These are phyloP conservation scores for Rhodosorus marinus DNA, from an alignment of 23 red algal genomes.

Conservation along the genomic window DNA sequence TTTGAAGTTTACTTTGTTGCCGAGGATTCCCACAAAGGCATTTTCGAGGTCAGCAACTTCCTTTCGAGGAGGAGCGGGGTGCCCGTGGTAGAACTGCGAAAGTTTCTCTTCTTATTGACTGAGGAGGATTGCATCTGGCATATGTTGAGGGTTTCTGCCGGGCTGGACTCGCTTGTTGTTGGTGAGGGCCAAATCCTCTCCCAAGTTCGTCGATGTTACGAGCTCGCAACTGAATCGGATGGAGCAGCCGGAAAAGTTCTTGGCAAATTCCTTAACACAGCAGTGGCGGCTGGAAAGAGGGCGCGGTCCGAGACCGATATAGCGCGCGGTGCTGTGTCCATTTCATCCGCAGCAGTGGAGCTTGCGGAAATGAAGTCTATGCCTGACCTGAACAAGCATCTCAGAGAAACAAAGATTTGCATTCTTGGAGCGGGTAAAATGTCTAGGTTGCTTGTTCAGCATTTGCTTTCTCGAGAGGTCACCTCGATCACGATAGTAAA, in stretches of 20 bases:
- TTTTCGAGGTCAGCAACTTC: slow-evolving; percentile 44
- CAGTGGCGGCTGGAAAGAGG: slow-evolving; percentile 90
- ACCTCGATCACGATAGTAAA: slow-evolving; percentile 66
- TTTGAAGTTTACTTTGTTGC: slow-evolving; percentile 87
- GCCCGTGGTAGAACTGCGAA: slow-evolving; percentile 29
- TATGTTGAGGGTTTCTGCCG: slow-evolving; percentile 62
- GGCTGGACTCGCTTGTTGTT: slow-evolving; percentile 84
- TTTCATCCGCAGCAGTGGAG: slow-evolving; percentile 87
- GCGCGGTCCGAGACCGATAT: slow-evolving; percentile 91
- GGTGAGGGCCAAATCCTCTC: slow-evolving; percentile 96
- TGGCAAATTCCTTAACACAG: slow-evolving; percentile 40
- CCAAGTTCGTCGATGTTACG: slow-evolving; percentile 86
- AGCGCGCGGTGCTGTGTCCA: slow-evolving; percentile 82
- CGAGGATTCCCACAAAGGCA: slow-evolving; percentile 41
- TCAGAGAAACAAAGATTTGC: slow-evolving; percentile 25
- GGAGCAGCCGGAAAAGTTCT: slow-evolving; percentile 84
- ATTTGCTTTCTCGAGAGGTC: slow-evolving; percentile 41
- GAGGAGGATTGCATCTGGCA: slow-evolving; percentile 82
- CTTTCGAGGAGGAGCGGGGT: slow-evolving; percentile 40
- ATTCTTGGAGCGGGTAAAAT: slow-evolving; percentile 92
- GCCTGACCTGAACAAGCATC: slow-evolving; percentile 17
- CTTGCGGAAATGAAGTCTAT: slow-evolving; percentile 35
- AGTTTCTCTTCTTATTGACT: slow-evolving; percentile 68
- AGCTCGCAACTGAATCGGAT: slow-evolving; percentile 55
- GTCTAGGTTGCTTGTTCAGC: slow-evolving; percentile 76